Evolutionary conservation across 371 early-diverging fungal species (phyloP), one percentile per base, ranked within the genome.

Genomic region (Neoconidiobolus thromboides): DNA sequence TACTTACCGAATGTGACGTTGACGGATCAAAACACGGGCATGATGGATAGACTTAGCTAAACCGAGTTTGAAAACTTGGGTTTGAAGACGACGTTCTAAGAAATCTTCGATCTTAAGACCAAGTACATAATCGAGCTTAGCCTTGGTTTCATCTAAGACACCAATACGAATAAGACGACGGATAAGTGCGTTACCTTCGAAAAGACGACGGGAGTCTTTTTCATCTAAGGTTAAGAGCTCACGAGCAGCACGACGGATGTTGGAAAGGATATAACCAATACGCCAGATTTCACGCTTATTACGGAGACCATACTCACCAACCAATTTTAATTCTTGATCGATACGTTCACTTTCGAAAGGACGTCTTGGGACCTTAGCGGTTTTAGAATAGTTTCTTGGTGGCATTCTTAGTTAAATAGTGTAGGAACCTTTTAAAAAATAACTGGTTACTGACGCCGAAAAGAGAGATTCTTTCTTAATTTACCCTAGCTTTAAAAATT

Each of bases 221-320:
- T 88, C 88, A 62, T 93, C 94, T 64, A 96, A 79, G 64, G 93
- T 99, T 66, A 99, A 84, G 65, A 99, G 87, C 76, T 96, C 96
- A 91, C 97, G 94, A 70, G 99, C 99, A 70, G 98, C 93, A 87
- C 93, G 93, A 81, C 99, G 98, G 72, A 99, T 94, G 82, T 96
- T 92, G 79, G 96, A 93, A 67, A 96, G 85, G 62, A 93, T 91
- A 74, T 86, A 87, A 62, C 93, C 90, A 62, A 96, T 87, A 70
- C 96, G 88, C 91, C 96, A 97, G 77, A 99, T 93, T 81, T 99
- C 99, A 70, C 88, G 89, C 91, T 99, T 99, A 93, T 96, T 96
- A 73, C 91, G 86, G 71, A 99, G 89, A 76, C 99, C 99, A 81
- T 89, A 99, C 71, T 91, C 91, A 65, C 99, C 99, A 69, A 90